Evolutionary conservation across 805 yeast species (phyloP), one percentile per base, ranked within the genome.

Genomic region (Metschnikowia sp.): DNA sequence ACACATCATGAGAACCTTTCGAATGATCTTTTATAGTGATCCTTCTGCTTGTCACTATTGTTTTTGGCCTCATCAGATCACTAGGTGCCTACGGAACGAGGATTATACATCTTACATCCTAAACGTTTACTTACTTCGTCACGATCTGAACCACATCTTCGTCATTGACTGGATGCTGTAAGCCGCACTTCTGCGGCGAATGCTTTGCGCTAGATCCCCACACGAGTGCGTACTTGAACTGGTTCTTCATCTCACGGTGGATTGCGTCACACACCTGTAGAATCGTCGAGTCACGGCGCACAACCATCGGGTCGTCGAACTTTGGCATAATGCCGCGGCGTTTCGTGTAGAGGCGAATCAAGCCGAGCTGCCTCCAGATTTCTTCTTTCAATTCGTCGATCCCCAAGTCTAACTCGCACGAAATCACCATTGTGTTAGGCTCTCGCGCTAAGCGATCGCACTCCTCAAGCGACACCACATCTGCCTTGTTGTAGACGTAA

Each of bases 171-270:
- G 73, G 72, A 64, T 92, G 99, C 52, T 63, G 79, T 48, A 92
- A 72, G 0, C 99, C 98, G 74, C 98, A 92, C 63, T 92, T 92
- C 62, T 92, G 99, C 4, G 98, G 98, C 32, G 92, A 88, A 63
- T 89, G 96, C 64, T 94, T 94, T 7, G 97, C 86, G 40, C 95
- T 84, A 1, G 91, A 82, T 0, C 99, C 99, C 97, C 98, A 92
- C 6, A 92, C 97, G 60, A 90, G 69, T 0, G 98, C 98, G 64
- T 91, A 90, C 64, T 90, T 88, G 75, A 94, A 92, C 60, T 86
- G 88, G 54, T 86, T 83, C 61, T 90, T 91, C 76, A 92, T 86
- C 59, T 91, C 97, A 57, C 96, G 79, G 64, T 92, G 98, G 52
- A 92, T 85, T 10, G 94, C 78, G 62, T 92, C 91, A 72, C 99